A percentile compares a stretch with the other conserved stretches of the same genome.
Conservation (phyloP, 2,329 filamentous ascomycete species). For the Alternaria sp. region DNA sequence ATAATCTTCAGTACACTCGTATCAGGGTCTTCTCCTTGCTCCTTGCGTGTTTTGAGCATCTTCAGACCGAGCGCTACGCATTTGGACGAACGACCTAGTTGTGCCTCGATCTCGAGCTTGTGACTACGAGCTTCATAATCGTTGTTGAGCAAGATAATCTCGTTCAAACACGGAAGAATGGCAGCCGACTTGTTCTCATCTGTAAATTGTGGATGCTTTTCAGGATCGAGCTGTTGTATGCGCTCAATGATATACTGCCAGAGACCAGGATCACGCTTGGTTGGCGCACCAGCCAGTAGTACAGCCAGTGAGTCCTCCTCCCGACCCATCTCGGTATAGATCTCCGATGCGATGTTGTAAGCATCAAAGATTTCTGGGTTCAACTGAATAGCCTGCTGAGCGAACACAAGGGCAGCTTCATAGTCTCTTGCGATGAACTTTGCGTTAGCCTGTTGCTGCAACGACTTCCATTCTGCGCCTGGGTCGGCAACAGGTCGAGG, state of each 20-base stretch:
- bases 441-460: constrained; percentile 72
- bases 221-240: constrained; percentile 57
- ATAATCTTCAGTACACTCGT: constrained; percentile 63
- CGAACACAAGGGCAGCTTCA: constrained; percentile 54
- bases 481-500: constrained; percentile 70
- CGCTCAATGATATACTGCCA: constrained; percentile 67
- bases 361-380: constrained; percentile 71
- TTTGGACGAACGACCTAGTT: constrained; percentile 50
- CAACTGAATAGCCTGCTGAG: constrained; percentile 47
- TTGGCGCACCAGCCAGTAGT: constrained; percentile 67
- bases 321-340: constrained; percentile 65
- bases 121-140: constrained; percentile 64
- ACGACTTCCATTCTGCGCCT: constrained; percentile 74
- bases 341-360: constrained; percentile 68
- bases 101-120: constrained; percentile 65
- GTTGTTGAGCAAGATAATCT: constrained; percentile 63
- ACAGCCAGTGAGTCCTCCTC: constrained; percentile 65
- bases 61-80: constrained; percentile 57
- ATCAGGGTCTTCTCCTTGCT: constrained; percentile 53
- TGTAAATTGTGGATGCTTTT: constrained; percentile 40
- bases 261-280: constrained; percentile 63
- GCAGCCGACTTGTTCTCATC: constrained; percentile 39
- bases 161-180: constrained; percentile 46
- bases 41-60: constrained; percentile 62
- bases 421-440: constrained; percentile 72